Evolutionary conservation across 2,329 filamentous ascomycete species (phyloP).

Genomic region (Colletotrichum trifolii): DNA sequence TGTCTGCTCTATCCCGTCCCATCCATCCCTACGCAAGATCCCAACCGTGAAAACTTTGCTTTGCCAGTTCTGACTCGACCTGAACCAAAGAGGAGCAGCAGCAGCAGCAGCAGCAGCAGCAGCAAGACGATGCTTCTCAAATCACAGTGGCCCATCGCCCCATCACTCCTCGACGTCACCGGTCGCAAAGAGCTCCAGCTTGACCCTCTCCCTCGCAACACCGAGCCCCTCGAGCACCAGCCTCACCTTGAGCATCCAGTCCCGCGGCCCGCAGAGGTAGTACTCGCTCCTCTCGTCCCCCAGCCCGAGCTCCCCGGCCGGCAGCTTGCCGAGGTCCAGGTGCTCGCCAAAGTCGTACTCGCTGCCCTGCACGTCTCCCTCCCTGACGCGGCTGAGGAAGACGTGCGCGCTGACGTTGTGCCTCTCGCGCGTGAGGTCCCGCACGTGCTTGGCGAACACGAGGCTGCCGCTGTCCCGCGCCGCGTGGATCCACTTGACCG

Average conservation of each 20-base stretch:
- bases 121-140: neutral
- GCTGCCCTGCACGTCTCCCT: slow-evolving; percentile 57
- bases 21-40: slow-evolving; percentile 31
- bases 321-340: slow-evolving; percentile 67
- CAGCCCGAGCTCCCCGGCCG: slow-evolving; percentile 64
- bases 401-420: slow-evolving; percentile 63
- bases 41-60: neutral
- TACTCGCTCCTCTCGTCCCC: slow-evolving; percentile 69
- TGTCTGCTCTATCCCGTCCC: neutral
- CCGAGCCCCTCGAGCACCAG: slow-evolving; percentile 64
- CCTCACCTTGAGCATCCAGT: slow-evolving; percentile 74
- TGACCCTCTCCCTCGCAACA: slow-evolving; percentile 68
- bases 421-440: slow-evolving; percentile 53
- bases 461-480: slow-evolving; percentile 61
- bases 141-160: neutral
- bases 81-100: too few relatives aligned
- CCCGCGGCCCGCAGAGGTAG: slow-evolving; percentile 76
- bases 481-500: slow-evolving; percentile 73
- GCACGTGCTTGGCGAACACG: slow-evolving; percentile 66
- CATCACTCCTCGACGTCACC: slow-evolving; percentile 51
- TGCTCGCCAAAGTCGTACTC: slow-evolving; percentile 71
- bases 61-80: neutral
- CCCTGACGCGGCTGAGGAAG: slow-evolving; percentile 65
- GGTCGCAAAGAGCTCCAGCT: slow-evolving; percentile 76
- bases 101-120: too few relatives aligned